Conservation (phyloP, 2,329 filamentous ascomycete genomes). For the Hirsutella minnesotensis region DNA sequence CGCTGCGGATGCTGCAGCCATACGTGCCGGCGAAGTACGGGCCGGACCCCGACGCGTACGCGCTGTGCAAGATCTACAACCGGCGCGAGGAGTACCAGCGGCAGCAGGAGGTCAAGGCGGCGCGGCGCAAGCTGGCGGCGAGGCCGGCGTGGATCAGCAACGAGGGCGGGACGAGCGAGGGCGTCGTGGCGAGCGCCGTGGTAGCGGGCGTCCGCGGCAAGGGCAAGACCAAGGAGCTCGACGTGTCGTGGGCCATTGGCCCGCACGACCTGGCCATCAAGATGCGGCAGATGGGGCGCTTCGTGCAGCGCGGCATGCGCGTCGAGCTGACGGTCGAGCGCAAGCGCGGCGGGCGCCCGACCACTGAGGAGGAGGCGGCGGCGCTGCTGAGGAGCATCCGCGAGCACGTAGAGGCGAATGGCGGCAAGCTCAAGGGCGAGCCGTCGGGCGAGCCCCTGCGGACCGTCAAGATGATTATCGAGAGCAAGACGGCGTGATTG, state of each 20-base stretch:
- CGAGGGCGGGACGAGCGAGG: conserved; percentile 26
- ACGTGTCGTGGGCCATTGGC: conserved; percentile 82
- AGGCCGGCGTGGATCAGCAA: too few relatives aligned
- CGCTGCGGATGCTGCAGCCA: conserved; percentile 29
- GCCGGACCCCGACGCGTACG: conserved; percentile 18
- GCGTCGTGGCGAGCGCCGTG: too few relatives aligned
- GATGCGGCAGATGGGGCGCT: conserved; percentile 53
- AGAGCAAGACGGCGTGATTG: conserved; percentile 15
- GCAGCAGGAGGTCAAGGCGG: conserved; percentile 25
- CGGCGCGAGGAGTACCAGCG: conserved; percentile 37
- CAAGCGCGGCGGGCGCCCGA: conserved; percentile 49
- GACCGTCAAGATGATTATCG: conserved; percentile 30
- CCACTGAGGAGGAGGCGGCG: conserved; percentile 48
- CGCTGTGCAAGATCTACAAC: conserved; percentile 62
- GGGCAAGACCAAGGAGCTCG: conserved; percentile 58
- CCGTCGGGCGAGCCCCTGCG: conserved; percentile 30
- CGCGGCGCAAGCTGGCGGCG: too few relatives aligned
- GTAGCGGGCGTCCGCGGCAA: too few relatives aligned
- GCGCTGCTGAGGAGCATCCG: conserved; percentile 35
- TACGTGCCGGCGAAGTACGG: conserved; percentile 24
- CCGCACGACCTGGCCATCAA: conserved; percentile 62
- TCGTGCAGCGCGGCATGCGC: conserved; percentile 61
- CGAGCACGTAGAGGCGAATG: conserved; percentile 20
- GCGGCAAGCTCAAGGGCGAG: conserved; percentile 30
- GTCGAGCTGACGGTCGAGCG: conserved; percentile 63